Base-by-base conservation (phyloP, 139 green algal genomes). In the Chlamydomonas urium region DNA sequence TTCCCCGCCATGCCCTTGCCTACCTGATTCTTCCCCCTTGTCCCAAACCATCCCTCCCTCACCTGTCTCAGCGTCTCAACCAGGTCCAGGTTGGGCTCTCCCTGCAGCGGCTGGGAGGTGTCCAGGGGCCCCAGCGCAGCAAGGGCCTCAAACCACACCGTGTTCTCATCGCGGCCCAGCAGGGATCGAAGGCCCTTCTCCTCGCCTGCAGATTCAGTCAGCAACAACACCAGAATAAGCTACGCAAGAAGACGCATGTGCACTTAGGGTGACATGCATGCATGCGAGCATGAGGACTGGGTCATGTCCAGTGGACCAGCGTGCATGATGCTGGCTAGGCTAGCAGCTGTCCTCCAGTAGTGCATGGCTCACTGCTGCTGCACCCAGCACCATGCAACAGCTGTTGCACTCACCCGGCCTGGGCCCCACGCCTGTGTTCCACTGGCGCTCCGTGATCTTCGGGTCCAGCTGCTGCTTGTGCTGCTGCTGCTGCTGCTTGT, bases 61-160 rank as follows among this genome's bases (percentile, higher is more conserved):
- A 71, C 37, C 63, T 71, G 68, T 36, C 5, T 38, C 47, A 17
- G 63, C 47, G 0, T 66, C 67, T 78, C 76, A 47, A 65, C 66
- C 26, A 75, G 60, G 14, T 78, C 63, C 2, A 76, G 67, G 31
- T 83, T 47, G 4, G 75, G 69, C 45, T 77, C 69, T 2, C n/a
- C 69, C 21, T 53, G 47, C 10, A 31, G 21, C 6, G 66, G 47
- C 8, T 24, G 5, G 24, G 28, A n/a, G 26, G 29, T 32, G 19
- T 59, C 37, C 32, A 48, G 24, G 32, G 66, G 38, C 3, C 81
- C 62, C 37, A 92, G 76, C n/a, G 53, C 70, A n/a, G 75, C 69
- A 23, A 79, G 75, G 0, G 81, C 81, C 60, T 87, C 75, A 36
- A 86, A 83, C 90, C 90, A 93, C 2, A 92, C 65, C n/a, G 70